phyloP scores from a whole-genome alignment of 495 filamentous ascomycete species.

The Podospora pseudocomata region DNA sequence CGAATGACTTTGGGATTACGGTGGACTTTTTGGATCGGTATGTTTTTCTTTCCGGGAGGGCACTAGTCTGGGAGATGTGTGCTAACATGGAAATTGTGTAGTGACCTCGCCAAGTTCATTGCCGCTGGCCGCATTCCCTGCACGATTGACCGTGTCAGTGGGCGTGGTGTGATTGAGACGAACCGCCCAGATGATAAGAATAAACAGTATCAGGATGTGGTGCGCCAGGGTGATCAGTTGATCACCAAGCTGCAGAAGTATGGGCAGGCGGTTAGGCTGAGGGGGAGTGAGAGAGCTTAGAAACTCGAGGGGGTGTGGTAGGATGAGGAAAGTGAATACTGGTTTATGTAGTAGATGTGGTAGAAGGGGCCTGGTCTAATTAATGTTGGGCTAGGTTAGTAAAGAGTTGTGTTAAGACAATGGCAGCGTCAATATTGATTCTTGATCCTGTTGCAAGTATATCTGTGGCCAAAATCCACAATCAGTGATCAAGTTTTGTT shows the following conservation, averaged over 20 bases:
- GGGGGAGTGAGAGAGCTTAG: slow-evolving; percentile 84
- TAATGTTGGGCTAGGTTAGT: background rate
- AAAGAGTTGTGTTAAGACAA: no score
- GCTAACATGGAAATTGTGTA: slow-evolving; percentile 28
- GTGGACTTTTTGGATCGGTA: slow-evolving; percentile 95
- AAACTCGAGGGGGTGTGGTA: background rate
- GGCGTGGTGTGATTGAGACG: slow-evolving; percentile 93
- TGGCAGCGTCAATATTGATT: no score
- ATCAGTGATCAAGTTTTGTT: no score
- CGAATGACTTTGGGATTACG: slow-evolving; percentile 88
- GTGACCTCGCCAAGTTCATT: slow-evolving; percentile 95
- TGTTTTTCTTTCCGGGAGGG: slow-evolving; percentile 24
- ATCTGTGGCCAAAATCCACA: no score
- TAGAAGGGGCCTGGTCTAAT: background rate
- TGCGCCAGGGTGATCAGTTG: slow-evolving; percentile 92
- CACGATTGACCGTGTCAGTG: slow-evolving; percentile 88
- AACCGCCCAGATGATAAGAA: slow-evolving; percentile 98
- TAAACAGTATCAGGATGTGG: slow-evolving; percentile 95
- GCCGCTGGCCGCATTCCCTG: slow-evolving; percentile 89
- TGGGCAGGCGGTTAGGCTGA: slow-evolving; percentile 88
- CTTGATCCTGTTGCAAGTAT: no score
- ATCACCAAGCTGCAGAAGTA: slow-evolving; percentile 99
- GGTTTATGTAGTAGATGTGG: background rate
- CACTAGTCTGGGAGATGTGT: no score
- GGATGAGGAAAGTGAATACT: background rate